phyloP scores from a whole-genome alignment of 768 basidiomycete species.

The Mycena maculata region DNA sequence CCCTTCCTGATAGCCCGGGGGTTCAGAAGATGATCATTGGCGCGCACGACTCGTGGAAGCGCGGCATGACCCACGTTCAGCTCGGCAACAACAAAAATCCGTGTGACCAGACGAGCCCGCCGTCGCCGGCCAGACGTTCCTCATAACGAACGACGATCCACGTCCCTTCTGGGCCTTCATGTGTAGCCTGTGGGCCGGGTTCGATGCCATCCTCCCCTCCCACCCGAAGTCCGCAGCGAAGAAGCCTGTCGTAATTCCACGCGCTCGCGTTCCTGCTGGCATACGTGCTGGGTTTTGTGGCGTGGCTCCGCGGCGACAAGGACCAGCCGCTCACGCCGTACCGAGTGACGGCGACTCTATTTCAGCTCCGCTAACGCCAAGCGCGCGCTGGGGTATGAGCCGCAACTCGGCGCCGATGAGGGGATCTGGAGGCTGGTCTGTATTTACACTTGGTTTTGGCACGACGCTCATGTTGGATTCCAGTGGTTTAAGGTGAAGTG shows the following conservation, averaged over 20 bases:
- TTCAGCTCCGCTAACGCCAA: conserved; percentile 20
- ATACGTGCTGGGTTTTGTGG: conserved; percentile 7
- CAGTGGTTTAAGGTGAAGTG: conserved; percentile 21
- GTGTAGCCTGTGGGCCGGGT: conserved; percentile 64
- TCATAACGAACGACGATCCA: conserved; percentile 84
- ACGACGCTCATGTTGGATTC: background rate
- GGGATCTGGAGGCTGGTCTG: conserved; percentile 70
- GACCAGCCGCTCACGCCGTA: conserved; percentile 11
- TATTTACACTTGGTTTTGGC: background rate
- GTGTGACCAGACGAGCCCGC: conserved; percentile 82
- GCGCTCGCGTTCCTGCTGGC: conserved; percentile 43
- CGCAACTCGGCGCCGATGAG: conserved; percentile 74
- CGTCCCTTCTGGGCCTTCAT: conserved; percentile 81
- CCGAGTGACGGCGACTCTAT: conserved; percentile 17
- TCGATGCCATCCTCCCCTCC: conserved; percentile 53
- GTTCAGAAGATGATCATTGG: conserved; percentile 15
- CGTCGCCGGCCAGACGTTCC: conserved; percentile 81
- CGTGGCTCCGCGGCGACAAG: conserved; percentile 9
- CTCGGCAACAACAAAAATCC: conserved; percentile 78
- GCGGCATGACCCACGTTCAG: conserved; percentile 55
- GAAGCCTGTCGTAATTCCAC: conserved; percentile 24
- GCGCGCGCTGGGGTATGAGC: conserved; percentile 71
- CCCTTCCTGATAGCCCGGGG: conserved; percentile 45
- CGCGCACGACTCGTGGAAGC: conserved; percentile 21
- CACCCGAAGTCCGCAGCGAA: conserved; percentile 37